A percentile compares a stretch with the other conserved stretches of the same genome.
phyloP scores from a whole-genome alignment of 2,329 filamentous ascomycete species.

The Tolypocladium pustulatum region DNA sequence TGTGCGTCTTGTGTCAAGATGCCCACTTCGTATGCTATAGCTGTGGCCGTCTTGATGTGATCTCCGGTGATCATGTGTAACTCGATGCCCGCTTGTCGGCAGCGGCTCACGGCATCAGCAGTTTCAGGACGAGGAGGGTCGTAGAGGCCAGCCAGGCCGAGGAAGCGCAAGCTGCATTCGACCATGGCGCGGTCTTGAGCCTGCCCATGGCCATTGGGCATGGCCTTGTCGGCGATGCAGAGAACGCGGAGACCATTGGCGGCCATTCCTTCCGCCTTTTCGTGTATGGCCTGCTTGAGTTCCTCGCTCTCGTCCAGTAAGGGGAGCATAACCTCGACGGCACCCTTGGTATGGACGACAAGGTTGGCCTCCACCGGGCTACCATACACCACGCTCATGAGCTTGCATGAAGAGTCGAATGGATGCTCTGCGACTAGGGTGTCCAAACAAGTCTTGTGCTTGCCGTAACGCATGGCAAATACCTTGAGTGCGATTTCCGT shows the following conservation, averaged over 20 bases:
- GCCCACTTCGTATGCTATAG: slow-evolving; percentile 55
- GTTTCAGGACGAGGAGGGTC: slow-evolving; percentile 63
- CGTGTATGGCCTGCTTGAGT: slow-evolving; percentile 33
- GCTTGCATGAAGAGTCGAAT: slow-evolving; percentile 64
- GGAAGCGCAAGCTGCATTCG: slow-evolving; percentile 48
- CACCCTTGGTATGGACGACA: slow-evolving; percentile 47
- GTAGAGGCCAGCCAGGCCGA: slow-evolving; percentile 63
- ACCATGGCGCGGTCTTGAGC: slow-evolving; percentile 39
- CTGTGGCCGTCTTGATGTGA: slow-evolving; percentile 56
- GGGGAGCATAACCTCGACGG: slow-evolving; percentile 45
- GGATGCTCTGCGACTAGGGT: slow-evolving; percentile 54
- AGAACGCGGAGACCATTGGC: slow-evolving; percentile 58
- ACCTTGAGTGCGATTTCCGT: slow-evolving; percentile 68
- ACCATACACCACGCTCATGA: slow-evolving; percentile 61
- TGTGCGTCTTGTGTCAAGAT: slow-evolving; percentile 35
- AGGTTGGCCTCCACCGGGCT: slow-evolving; percentile 20
- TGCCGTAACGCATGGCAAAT: slow-evolving; percentile 58
- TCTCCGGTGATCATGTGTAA: slow-evolving; percentile 64
- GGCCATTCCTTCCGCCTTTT: slow-evolving; percentile 45
- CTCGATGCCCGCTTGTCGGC: slow-evolving; percentile 49
- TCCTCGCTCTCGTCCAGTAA: slow-evolving; percentile 36
- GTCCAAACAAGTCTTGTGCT: slow-evolving; percentile 33
- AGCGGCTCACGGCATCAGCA: slow-evolving; percentile 46
- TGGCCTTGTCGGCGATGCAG: slow-evolving; percentile 47
- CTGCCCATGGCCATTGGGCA: slow-evolving; percentile 23